Conservation (phyloP, 768 basidiomycete genomes). For the Macrolepiota albuminosa region DNA sequence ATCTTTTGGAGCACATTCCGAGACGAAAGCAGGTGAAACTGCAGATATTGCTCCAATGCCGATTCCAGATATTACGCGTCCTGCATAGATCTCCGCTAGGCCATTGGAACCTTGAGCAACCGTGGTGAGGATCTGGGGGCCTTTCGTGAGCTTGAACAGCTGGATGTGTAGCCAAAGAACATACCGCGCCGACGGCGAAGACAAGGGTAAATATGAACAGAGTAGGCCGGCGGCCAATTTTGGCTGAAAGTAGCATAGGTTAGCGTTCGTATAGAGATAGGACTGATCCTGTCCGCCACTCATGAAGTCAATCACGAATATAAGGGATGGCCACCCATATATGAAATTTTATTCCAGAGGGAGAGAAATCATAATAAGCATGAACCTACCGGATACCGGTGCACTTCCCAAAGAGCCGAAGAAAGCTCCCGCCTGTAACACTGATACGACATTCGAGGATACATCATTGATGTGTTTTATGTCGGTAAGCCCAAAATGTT, state of each 20-base stretch:
- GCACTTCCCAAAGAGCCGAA: slow-evolving; percentile 74
- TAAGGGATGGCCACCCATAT: background rate
- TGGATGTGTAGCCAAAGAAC: slow-evolving; percentile 10
- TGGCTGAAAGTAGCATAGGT: slow-evolving; percentile 29
- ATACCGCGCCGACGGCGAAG: slow-evolving; percentile 70
- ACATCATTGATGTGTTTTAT: slow-evolving; percentile 37
- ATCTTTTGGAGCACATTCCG: slow-evolving; percentile 83
- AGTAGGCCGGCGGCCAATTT: slow-evolving; percentile 65
- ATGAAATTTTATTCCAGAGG: background rate
- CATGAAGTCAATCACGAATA: background rate
- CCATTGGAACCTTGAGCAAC: slow-evolving; percentile 57
- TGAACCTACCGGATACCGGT: slow-evolving; percentile 52
- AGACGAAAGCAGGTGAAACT: slow-evolving; percentile 81
- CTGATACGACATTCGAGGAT: slow-evolving; percentile 81
- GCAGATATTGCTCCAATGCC: slow-evolving; percentile 82
- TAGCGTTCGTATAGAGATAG: background rate
- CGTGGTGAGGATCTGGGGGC: slow-evolving; percentile 63
- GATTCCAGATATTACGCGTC: slow-evolving; percentile 74
- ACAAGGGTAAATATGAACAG: slow-evolving; percentile 56
- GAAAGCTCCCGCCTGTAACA: slow-evolving; percentile 85
- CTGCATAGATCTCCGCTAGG: slow-evolving; percentile 70
- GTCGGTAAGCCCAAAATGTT: slow-evolving; percentile 55
- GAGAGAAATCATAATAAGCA: background rate
- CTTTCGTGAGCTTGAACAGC: background rate
- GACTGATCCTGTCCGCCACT: background rate